Base-by-base conservation (phyloP, 495 filamentous ascomycete genomes). In the Podospora tetraspora region DNA sequence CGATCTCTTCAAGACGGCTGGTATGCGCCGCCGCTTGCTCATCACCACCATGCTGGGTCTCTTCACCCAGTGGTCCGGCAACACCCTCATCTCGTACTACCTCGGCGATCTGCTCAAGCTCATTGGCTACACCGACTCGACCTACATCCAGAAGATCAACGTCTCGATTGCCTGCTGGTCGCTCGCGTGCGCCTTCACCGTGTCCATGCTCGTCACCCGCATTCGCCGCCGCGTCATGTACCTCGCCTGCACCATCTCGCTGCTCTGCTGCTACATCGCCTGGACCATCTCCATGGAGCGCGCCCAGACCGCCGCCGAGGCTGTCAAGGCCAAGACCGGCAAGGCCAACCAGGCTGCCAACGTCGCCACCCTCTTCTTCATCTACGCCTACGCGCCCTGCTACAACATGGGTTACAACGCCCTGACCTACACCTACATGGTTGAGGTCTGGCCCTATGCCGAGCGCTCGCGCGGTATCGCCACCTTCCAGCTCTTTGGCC, bases 381-480 rank as follows among this genome's bases (percentile, higher is more conserved):
- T 88, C 68, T 91, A 88, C 70, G 77, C 79, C 27, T 90, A 89
- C 72, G 83, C 82, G 1, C 88, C 87, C 3, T 85, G 84, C 69
- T 90, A 90, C 68, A 90, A 83, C 70, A 81, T 90, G 66, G 88
- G 86, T n/a, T 88, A 89, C 71, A 90, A 90, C 65, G 87, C 88
- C 37, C 78, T 89, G 43, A 88, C 88, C 1, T 90, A 89, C 73
- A 88, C 88, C 24, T 89, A 88, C 76, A 81, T 90, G 61, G 80
- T 89, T 29, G 88, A 91, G 68, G 73, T 90, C 8, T 90, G 87
- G 80, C 88, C 88, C 3, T 90, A 84, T 75, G 80, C 85, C 3
- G 81, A 85, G 67, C 84, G 88, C 22, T 84, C 85, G 24, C 81
- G 85, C 34, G 88, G 89, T 70, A 84, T 90, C 66, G 83, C 86